Evolutionary conservation across 140 eudicot genomes (phyloP).

Genomic region (Cichorium intybus): DNA sequence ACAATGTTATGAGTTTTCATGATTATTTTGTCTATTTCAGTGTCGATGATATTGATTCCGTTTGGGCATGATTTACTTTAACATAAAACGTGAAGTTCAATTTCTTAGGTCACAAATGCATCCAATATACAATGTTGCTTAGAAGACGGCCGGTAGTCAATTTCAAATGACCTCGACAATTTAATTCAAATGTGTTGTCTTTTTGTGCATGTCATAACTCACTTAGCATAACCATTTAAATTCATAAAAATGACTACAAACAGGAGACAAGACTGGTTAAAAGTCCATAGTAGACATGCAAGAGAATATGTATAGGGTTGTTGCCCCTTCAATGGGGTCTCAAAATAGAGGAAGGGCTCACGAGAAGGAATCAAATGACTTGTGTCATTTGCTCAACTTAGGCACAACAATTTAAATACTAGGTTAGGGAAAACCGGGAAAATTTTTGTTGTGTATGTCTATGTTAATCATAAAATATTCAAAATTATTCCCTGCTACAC

Average conservation of each 20-base stretch:
- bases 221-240: slow-evolving; percentile 5
- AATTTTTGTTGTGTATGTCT: background rate
- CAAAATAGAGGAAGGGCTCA: slow-evolving; percentile 16
- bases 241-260: slow-evolving; percentile 17
- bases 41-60: background rate
- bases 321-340: slow-evolving; percentile 25
- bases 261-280: slow-evolving; percentile 30
- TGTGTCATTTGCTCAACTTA: slow-evolving; percentile 18
- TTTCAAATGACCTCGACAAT: background rate
- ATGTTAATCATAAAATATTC: background rate
- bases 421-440: background rate
- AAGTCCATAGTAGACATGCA: slow-evolving; percentile 37
- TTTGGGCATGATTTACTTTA: background rate
- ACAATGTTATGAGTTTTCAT: background rate
- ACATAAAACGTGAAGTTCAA: background rate
- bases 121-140: background rate
- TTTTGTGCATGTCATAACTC: slow-evolving; percentile 10
- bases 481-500: background rate
- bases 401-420: slow-evolving; percentile 2
- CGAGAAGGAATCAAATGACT: slow-evolving; percentile 27
- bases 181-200: background rate
- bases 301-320: slow-evolving; percentile 39
- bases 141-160: background rate
- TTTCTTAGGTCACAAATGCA: background rate
- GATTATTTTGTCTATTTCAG: background rate